Percentiles rank a stretch among this genome's conserved stretches.
Conservation (phyloP, 2,329 filamentous ascomycete species). For the Sporothrix brasiliensis region DNA sequence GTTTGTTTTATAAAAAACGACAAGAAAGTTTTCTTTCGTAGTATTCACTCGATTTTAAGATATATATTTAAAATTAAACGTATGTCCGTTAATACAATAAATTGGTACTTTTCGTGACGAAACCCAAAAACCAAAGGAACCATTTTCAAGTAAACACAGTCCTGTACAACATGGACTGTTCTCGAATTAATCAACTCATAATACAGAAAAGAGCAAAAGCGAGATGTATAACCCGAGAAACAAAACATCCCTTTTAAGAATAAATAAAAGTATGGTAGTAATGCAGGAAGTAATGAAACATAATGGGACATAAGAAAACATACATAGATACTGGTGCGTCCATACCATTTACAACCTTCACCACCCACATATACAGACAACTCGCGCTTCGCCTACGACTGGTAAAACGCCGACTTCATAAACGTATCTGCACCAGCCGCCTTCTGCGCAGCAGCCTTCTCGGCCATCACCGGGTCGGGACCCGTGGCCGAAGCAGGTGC, state of each 20-base stretch:
- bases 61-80: not conserved
- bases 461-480: conserved; percentile 34
- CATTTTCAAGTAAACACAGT: not conserved
- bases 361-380: not conserved
- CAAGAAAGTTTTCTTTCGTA: no score
- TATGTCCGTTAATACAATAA: not conserved
- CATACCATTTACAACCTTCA: not conserved
- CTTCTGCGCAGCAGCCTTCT: conserved; percentile 35
- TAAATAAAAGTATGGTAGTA: conserved; percentile 18
- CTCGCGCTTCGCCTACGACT: conserved; percentile 42
- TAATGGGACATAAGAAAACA: not conserved
- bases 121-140: not conserved
- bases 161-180: not conserved
- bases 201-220: not conserved
- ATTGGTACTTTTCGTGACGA: not conserved
- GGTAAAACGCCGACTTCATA: conserved; percentile 63
- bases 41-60: no score
- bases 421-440: conserved; percentile 54
- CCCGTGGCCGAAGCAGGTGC: not conserved
- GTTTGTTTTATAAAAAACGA: no score
- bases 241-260: not conserved
- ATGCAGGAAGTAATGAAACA: conserved; percentile 21
- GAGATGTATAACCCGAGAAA: not conserved
- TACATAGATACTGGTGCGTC: not conserved
- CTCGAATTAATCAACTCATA: not conserved